Evolutionary conservation across 73 alveolate species (phyloP), one percentile per base, ranked within the genome.

Genomic region (Stentor coeruleus): DNA sequence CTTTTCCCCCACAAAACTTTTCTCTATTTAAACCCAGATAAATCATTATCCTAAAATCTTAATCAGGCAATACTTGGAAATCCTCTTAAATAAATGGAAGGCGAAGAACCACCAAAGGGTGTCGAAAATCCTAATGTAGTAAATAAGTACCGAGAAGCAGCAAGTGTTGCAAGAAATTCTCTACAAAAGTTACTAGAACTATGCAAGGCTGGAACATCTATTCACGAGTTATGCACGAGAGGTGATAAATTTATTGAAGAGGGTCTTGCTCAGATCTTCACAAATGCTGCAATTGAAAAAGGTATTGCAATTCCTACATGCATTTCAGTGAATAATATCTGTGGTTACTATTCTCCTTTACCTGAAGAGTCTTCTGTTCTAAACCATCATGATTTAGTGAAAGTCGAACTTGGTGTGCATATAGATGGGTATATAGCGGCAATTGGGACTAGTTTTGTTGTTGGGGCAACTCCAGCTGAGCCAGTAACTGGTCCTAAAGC

Each of bases 291-390:
- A 90, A 84, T 94, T 4, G 97, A 93, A 86, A 94, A 96, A 92
- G 99, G 99, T 15, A 85, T 95, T 38, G 99, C 99, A 59, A 96
- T 95, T 95, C 99, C 99, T 36, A 95, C 98, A 40, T 92, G 98
- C 74, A 87, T 97, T 82, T 94, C 99, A 35, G 99, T 96, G 39
- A 97, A 97, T 91, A 90, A 97, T 88, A 87, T 97, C 58, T 85
- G 91, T 76, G 99, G 98, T 6, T 96, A 96, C 89, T 96, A 83
- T 79, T 94, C 99, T 31, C 99, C 99, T 3, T 91, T 95, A 72
- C 83, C 84, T 77, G 98, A 84, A 74, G 99, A 91, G 83, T 77
- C 92, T 77, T 73, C 85, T 39, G 74, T 59, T 39, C 88, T 89
- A 49, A 77, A 82, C 58, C 94, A 89, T 72, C 98, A 98, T 40